phyloP scores from a whole-genome alignment of 1,139 yeast genomes.

The Sugiyamaella japonica region DNA sequence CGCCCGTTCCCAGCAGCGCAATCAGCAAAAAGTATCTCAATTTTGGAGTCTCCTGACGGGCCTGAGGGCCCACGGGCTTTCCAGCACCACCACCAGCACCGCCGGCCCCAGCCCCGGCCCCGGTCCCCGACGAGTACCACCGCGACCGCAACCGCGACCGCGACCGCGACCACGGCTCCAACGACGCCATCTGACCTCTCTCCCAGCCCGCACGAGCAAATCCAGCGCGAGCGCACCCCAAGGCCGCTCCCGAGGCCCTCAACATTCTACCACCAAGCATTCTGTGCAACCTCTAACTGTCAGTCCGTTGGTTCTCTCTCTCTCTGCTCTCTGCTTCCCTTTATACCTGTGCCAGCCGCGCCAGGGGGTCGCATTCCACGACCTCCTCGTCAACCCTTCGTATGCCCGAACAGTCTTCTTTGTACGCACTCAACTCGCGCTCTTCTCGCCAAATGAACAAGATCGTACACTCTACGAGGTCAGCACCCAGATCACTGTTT shows the following conservation, averaged over 20 bases:
- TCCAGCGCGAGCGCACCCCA: background rate
- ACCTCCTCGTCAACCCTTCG: background rate
- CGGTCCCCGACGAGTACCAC: background rate
- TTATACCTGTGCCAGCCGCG: too few relatives aligned
- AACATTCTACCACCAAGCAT: background rate
- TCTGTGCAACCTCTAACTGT: too few relatives aligned
- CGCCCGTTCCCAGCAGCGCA: slow-evolving; percentile 44
- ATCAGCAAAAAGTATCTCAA: slow-evolving; percentile 38
- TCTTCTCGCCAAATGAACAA: too few relatives aligned
- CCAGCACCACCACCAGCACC: background rate
- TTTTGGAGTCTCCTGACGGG: slow-evolving; percentile 36
- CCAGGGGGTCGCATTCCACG: too few relatives aligned
- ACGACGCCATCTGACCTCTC: background rate
- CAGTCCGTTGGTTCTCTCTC: too few relatives aligned
- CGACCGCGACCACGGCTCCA: background rate
- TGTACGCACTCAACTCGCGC: too few relatives aligned
- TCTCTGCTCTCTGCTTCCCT: too few relatives aligned
- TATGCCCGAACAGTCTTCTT: too few relatives aligned
- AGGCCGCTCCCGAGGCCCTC: background rate
- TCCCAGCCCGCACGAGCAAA: background rate
- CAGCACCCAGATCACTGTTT: too few relatives aligned
- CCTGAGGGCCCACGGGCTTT: slow-evolving; percentile 17
- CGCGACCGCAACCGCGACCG: too few relatives aligned
- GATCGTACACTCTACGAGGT: too few relatives aligned
- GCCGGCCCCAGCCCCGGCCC: too few relatives aligned